Conservation (phyloP, 2,329 filamentous ascomycete genomes). For the Pseudogymnoascus sp. region DNA sequence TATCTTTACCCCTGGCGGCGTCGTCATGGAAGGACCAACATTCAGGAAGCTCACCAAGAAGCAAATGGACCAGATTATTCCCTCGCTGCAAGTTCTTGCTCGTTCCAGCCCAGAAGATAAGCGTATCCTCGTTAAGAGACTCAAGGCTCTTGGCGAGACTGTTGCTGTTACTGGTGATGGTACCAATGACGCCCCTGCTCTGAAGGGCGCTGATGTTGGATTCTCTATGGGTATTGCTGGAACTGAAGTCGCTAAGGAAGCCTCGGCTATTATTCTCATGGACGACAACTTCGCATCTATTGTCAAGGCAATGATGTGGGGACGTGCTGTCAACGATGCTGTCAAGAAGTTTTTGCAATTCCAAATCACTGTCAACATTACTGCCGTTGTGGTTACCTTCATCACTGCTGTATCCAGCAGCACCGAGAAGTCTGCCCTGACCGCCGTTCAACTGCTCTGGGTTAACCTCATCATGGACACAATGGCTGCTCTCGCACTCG, state of each 20-base stretch:
- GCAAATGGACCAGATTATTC: slow-evolving; percentile 51
- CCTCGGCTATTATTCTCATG: slow-evolving; percentile 53
- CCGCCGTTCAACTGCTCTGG: slow-evolving; percentile 73
- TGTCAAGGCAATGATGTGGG: slow-evolving; percentile 54
- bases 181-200: slow-evolving; percentile 57
- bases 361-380: slow-evolving; percentile 70
- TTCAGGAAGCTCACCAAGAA: slow-evolving; percentile 54
- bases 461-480: slow-evolving; percentile 83
- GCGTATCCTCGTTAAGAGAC: slow-evolving; percentile 52
- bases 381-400: slow-evolving; percentile 69
- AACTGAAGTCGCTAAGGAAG: slow-evolving; percentile 56
- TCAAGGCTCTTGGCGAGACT: slow-evolving; percentile 58
- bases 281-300: slow-evolving; percentile 57
- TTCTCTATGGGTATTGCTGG: slow-evolving; percentile 62
- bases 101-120: slow-evolving; percentile 65
- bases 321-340: slow-evolving; percentile 48
- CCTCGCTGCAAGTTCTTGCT: slow-evolving; percentile 58
- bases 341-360: slow-evolving; percentile 48
- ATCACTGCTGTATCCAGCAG: slow-evolving; percentile 62
- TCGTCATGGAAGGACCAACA: slow-evolving; percentile 61
- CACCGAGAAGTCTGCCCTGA: slow-evolving; percentile 59
- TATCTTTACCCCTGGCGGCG: slow-evolving; percentile 48
- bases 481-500: slow-evolving; percentile 68
- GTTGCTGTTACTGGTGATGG: slow-evolving; percentile 61
- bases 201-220: slow-evolving; percentile 59